A percentile compares a stretch with the other conserved stretches of the same genome.
Conservation (phyloP, 2,329 filamentous ascomycete species). For the Aspergillus sp. region DNA sequence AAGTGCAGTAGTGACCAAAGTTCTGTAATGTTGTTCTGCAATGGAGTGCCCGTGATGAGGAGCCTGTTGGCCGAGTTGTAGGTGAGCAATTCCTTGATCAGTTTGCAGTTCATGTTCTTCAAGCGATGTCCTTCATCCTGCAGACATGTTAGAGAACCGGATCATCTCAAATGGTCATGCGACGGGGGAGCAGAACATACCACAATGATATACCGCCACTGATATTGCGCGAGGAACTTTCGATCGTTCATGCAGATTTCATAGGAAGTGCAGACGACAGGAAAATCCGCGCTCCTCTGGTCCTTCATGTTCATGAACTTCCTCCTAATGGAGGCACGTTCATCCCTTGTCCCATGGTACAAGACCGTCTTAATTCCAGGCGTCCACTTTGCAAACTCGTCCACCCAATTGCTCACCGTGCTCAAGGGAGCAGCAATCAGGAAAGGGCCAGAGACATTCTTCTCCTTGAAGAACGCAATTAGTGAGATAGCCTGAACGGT, state of each 20-base stretch:
- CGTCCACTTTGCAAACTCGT: constrained; percentile 89
- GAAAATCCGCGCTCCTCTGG: constrained; percentile 72
- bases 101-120: constrained; percentile 92
- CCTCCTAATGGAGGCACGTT: constrained; percentile 74
- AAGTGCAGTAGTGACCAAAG: constrained; percentile 96
- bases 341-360: constrained; percentile 81
- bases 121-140: constrained; percentile 93
- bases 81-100: constrained; percentile 84
- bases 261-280: constrained; percentile 91
- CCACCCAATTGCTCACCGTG: constrained; percentile 93
- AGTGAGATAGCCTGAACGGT: constrained; percentile 89
- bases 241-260: constrained; percentile 94
- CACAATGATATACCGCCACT: constrained; percentile 98
- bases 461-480: constrained; percentile 82
- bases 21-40: constrained; percentile 95
- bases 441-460: constrained; percentile 85
- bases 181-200: constrained; percentile 43
- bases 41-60: constrained; percentile 88
- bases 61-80: constrained; percentile 90
- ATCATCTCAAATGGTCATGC: not conserved
- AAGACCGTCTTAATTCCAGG: constrained; percentile 84
- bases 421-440: constrained; percentile 87
- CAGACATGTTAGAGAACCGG: constrained; percentile 17
- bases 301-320: constrained; percentile 68
- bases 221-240: constrained; percentile 75